Percentiles rank a stretch among this genome's conserved stretches.
Conservation (phyloP, 768 basidiomycete genomes). For the Boletus insuetus region DNA sequence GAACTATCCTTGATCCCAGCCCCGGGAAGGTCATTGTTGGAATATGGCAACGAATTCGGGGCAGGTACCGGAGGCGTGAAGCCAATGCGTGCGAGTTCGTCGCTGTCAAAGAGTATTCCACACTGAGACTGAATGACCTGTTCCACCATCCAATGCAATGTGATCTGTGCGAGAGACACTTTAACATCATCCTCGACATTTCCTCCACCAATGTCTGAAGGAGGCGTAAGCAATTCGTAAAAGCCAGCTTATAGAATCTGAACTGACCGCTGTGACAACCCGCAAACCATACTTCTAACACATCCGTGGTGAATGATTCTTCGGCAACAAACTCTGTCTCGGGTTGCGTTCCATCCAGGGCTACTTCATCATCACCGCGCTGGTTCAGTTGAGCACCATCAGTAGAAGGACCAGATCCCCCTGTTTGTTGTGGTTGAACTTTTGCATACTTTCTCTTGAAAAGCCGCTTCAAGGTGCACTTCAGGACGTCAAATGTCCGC, state of each 20-base stretch:
- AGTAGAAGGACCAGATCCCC: not conserved
- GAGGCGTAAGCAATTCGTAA: not conserved
- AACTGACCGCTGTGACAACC: slow-evolving; percentile 67
- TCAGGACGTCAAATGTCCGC: not conserved
- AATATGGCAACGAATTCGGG: not conserved
- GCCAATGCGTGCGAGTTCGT: slow-evolving; percentile 44
- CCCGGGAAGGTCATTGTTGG: too few species aligned
- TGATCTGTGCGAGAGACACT: slow-evolving; percentile 52
- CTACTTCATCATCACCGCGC: not conserved
- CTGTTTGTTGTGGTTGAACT: not conserved
- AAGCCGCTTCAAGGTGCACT: not conserved
- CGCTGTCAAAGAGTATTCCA: slow-evolving; percentile 55
- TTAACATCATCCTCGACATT: slow-evolving; percentile 41
- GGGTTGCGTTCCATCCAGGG: not conserved
- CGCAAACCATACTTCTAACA: slow-evolving; percentile 79
- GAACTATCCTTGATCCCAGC: too few species aligned
- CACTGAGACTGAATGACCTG: slow-evolving; percentile 57
- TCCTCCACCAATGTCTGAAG: slow-evolving; percentile 70
- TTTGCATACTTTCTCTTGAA: not conserved
- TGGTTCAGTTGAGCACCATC: not conserved
- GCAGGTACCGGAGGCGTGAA: slow-evolving; percentile 23
- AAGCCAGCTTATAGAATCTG: not conserved
- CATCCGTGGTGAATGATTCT: slow-evolving; percentile 38
- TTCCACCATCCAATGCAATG: slow-evolving; percentile 78
- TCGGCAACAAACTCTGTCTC: not conserved